Evolutionary conservation across 2,329 filamentous ascomycete species (phyloP).

Genomic region (Aspergillus tanneri): DNA sequence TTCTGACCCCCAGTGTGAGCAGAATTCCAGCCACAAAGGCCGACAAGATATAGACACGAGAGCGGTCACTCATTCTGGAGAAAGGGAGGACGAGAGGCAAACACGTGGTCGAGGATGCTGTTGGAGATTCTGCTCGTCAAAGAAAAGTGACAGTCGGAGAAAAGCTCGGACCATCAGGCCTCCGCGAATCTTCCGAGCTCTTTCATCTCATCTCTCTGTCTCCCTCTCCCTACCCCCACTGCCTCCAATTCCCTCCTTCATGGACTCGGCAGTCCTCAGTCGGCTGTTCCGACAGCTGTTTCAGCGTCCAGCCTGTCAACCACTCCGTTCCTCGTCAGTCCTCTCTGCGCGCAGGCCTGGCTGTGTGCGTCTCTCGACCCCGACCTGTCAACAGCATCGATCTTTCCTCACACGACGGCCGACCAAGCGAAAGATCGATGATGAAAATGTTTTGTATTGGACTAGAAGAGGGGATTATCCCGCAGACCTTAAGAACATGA

Average conservation of each 20-base stretch:
- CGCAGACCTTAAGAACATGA: constrained; percentile 77
- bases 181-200: constrained; percentile 17
- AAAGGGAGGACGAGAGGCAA: too few relatives aligned
- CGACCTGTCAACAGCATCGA: constrained; percentile 35
- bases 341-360: constrained; percentile 21
- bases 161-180: constrained; percentile 40
- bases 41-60: constrained; percentile 58
- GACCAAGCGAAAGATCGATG: constrained; percentile 39
- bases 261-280: constrained; percentile 79
- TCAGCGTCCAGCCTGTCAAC: constrained; percentile 66
- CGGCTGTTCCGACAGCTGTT: constrained; percentile 85
- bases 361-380: constrained; percentile 21
- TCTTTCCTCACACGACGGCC: constrained; percentile 36
- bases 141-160: too few relatives aligned
- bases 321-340: constrained; percentile 45
- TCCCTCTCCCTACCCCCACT: constrained; percentile 16
- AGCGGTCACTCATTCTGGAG: constrained; percentile 33
- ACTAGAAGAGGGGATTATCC: constrained; percentile 78
- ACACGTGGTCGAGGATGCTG: too few relatives aligned
- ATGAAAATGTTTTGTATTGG: constrained; percentile 70
- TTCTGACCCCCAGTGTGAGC: constrained; percentile 74
- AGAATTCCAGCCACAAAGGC: constrained; percentile 78
- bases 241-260: constrained; percentile 38
- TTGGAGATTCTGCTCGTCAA: too few relatives aligned
- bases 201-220: constrained; percentile 20